Percentiles rank a stretch among this genome's conserved stretches.
These are phyloP conservation scores for Fulvia fulva DNA, from an alignment of 2,329 filamentous ascomycete genomes.

Conservation along the genomic window DNA sequence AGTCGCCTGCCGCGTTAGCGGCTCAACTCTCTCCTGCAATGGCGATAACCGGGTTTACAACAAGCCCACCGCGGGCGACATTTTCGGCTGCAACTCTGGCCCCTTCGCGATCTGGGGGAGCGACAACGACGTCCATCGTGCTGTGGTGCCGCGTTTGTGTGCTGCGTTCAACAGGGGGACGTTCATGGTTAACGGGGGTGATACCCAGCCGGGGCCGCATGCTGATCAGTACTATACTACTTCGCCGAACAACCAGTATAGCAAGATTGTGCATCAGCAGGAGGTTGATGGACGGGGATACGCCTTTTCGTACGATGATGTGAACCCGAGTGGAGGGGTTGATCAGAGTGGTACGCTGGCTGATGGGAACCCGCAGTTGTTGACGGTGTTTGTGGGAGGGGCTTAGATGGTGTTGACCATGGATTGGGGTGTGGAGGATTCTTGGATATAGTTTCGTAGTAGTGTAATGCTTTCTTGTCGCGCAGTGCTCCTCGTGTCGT, in stretches of 20 bases:
- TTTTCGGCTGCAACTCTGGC: slow-evolving; percentile 64
- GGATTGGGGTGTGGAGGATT: not conserved
- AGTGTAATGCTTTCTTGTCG: not conserved
- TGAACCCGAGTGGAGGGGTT: slow-evolving; percentile 39
- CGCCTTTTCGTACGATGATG: slow-evolving; percentile 66
- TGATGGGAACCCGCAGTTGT: slow-evolving; percentile 39
- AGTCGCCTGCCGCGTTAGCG: slow-evolving; percentile 43
- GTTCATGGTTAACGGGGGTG: slow-evolving; percentile 51
- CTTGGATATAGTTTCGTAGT: not conserved
- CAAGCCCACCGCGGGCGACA: slow-evolving; percentile 58
- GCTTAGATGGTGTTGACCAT: not conserved
- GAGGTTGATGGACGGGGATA: slow-evolving; percentile 61
- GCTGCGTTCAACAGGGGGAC: slow-evolving; percentile 75
- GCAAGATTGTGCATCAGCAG: slow-evolving; percentile 56
- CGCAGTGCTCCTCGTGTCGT: not conserved
- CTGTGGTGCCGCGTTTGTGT: slow-evolving; percentile 68
- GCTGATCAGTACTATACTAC: slow-evolving; percentile 52
- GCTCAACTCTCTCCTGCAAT: slow-evolving; percentile 39
- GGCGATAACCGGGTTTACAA: slow-evolving; percentile 46
- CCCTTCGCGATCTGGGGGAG: slow-evolving; percentile 50
- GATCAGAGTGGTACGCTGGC: slow-evolving; percentile 51
- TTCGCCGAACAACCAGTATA: slow-evolving; percentile 50
- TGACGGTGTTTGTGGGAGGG: slow-evolving; percentile 50
- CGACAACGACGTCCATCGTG: slow-evolving; percentile 43
- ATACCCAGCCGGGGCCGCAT: slow-evolving; percentile 41